A percentile compares a stretch with the other conserved stretches of the same genome.
phyloP scores from a whole-genome alignment of 1,284 basidiomycete species.

The Puccinia hordei region DNA sequence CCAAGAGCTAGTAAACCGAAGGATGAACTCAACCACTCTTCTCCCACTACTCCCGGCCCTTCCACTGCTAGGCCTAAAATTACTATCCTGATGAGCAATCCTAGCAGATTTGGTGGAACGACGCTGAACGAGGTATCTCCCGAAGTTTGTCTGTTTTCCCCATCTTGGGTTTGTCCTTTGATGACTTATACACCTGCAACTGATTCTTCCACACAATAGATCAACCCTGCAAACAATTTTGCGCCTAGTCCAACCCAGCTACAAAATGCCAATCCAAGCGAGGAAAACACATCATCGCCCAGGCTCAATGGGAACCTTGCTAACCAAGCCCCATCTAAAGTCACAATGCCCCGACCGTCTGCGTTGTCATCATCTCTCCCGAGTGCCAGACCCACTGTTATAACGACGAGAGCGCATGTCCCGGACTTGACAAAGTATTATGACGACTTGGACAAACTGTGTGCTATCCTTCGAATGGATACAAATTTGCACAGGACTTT shows the following conservation, averaged over 20 bases:
- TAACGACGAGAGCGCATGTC: not conserved
- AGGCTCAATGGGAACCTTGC: constrained; percentile 3
- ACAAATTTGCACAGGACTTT: constrained; percentile 31
- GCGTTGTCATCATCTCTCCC: not conserved
- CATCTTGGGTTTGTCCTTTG: not conserved
- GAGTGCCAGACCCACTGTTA: not conserved
- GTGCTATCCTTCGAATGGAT: constrained; percentile 21
- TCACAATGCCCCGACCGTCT: not conserved
- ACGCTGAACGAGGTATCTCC: constrained; percentile 28
- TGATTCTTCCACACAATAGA: not conserved
- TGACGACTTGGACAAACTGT: constrained; percentile 44
- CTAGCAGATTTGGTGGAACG: constrained; percentile 17
- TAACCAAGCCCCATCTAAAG: not conserved
- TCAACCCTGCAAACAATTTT: not conserved
- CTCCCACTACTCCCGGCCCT: not conserved
- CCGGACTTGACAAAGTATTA: constrained; percentile 39
- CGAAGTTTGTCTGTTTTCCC: not conserved
- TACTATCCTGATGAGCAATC: constrained; percentile 40
- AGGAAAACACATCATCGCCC: not conserved
- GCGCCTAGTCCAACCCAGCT: not conserved
- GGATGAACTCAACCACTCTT: not conserved
- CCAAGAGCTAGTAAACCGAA: constrained; percentile 28
- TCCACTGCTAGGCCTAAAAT: constrained; percentile 35
- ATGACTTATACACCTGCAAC: not conserved
- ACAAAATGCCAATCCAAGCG: not conserved